Conservation (phyloP, 1,139 yeast species). For the Blastobotrys ciferrii region DNA sequence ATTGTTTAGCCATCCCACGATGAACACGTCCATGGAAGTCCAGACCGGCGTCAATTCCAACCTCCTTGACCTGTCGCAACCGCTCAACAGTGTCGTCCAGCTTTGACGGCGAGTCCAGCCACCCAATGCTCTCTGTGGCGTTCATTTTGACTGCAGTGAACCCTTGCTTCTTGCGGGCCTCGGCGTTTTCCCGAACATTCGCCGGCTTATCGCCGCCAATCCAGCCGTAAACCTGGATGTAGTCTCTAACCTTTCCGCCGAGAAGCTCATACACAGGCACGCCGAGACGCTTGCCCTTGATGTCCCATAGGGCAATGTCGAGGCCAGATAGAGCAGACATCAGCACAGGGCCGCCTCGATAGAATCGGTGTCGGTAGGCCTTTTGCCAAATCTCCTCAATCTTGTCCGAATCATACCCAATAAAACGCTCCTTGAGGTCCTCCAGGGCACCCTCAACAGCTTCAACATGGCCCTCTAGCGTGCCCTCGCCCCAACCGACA, state of each 20-base stretch:
- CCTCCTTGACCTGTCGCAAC: slow-evolving; percentile 27
- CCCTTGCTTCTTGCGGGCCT: slow-evolving; percentile 33
- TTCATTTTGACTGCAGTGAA: slow-evolving; percentile 38
- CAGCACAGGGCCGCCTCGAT: slow-evolving; percentile 36
- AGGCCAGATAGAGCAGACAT: slow-evolving; percentile 36
- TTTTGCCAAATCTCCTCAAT: slow-evolving; percentile 36
- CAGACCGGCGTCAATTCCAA: slow-evolving; percentile 34
- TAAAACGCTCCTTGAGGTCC: slow-evolving; percentile 32
- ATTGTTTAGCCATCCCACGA: slow-evolving; percentile 35
- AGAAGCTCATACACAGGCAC: slow-evolving; percentile 34
- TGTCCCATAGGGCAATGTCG: slow-evolving; percentile 37
- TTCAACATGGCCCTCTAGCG: slow-evolving; percentile 34
- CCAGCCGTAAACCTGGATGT: slow-evolving; percentile 36
- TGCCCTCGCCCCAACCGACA: slow-evolving; percentile 36
- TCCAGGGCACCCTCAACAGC: slow-evolving; percentile 37
- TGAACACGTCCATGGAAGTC: slow-evolving; percentile 36
- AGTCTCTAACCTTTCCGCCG: slow-evolving; percentile 35
- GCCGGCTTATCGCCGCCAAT: slow-evolving; percentile 37
- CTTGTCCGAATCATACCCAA: slow-evolving; percentile 35
- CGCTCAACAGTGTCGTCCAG: slow-evolving; percentile 33
- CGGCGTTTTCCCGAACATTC: slow-evolving; percentile 31
- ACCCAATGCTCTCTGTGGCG: slow-evolving; percentile 31
- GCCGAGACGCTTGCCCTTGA: slow-evolving; percentile 36
- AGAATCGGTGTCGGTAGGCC: slow-evolving; percentile 35
- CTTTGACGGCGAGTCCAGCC: slow-evolving; percentile 32